Conservation (phyloP, 2,329 filamentous ascomycete genomes). For the Colletotrichum tofieldiae region DNA sequence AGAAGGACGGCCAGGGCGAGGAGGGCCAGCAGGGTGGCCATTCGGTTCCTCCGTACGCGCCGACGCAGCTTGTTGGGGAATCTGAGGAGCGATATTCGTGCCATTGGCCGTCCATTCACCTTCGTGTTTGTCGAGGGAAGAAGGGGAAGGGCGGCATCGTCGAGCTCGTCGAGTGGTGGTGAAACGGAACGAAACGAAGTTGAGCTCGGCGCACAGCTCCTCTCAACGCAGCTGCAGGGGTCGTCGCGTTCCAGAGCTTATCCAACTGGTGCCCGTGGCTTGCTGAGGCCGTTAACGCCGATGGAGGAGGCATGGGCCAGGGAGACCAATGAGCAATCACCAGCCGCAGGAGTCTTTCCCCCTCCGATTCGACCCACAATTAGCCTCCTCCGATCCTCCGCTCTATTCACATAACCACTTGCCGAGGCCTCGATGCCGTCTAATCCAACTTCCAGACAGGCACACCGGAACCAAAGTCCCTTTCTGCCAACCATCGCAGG, state of each 20-base stretch:
- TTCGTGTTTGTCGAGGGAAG: constrained; percentile 22
- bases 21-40: constrained; percentile 67
- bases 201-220: constrained; percentile 28
- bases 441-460: constrained; percentile 14
- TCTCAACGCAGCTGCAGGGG: constrained; percentile 30
- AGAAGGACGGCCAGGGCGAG: constrained; percentile 54
- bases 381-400: neutral
- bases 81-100: constrained; percentile 64
- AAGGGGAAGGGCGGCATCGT: neutral
- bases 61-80: constrained; percentile 71
- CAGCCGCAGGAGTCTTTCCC: neutral
- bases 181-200: constrained; percentile 33
- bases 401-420: neutral
- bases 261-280: neutral
- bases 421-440: neutral
- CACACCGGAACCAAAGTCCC: constrained; percentile 15
- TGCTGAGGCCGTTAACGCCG: neutral
- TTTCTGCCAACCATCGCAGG: constrained; percentile 2
- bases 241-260: constrained; percentile 20
- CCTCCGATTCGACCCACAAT: neutral
- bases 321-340: neutral
- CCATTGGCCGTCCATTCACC: constrained; percentile 40
- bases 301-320: neutral
- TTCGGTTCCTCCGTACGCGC: constrained; percentile 71
- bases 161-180: constrained; percentile 9